Conservation (phyloP, 2,329 filamentous ascomycete genomes). For the Metarhizium robertsii region DNA sequence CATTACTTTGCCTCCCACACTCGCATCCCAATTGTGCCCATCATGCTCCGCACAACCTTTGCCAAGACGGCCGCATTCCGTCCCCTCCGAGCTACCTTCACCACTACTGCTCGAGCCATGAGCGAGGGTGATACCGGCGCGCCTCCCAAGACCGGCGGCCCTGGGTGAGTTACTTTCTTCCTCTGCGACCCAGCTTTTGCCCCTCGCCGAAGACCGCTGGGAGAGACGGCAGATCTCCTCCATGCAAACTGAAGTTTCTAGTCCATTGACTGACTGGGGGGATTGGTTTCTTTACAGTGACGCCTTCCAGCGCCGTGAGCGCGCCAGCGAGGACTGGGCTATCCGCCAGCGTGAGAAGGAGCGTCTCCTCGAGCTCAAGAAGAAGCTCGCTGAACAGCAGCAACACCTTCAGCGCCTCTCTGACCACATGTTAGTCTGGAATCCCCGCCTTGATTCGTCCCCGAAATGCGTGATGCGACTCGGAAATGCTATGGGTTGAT, state of each 20-base stretch:
- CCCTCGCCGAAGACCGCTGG: neutral
- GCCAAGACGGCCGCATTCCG: conserved; percentile 44
- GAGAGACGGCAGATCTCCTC: too few relatives aligned
- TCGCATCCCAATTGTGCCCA: conserved; percentile 12
- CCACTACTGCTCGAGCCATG: conserved; percentile 55
- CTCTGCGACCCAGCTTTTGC: neutral
- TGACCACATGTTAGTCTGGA: conserved; percentile 60
- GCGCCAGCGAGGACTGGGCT: conserved; percentile 74
- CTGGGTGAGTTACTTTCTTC: conserved; percentile 34
- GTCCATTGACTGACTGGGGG: conserved; percentile 1
- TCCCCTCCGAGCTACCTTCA: conserved; percentile 50
- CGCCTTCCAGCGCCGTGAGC: conserved; percentile 85
- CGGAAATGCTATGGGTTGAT: neutral
- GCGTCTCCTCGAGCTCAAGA: conserved; percentile 73
- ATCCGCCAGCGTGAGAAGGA: conserved; percentile 82
- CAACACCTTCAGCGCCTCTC: conserved; percentile 77
- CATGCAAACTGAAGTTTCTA: neutral
- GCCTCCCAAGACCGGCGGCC: conserved; percentile 42
- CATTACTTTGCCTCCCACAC: conserved; percentile 5
- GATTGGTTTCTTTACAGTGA: conserved; percentile 47
- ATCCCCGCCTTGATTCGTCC: too few relatives aligned
- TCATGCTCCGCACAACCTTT: conserved; percentile 60
- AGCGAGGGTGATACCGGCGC: conserved; percentile 61
- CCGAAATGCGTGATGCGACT: neutral
- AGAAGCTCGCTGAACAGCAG: conserved; percentile 68